Base-by-base conservation (phyloP, 495 filamentous ascomycete species). In the Annulohypoxylon nitens region DNA sequence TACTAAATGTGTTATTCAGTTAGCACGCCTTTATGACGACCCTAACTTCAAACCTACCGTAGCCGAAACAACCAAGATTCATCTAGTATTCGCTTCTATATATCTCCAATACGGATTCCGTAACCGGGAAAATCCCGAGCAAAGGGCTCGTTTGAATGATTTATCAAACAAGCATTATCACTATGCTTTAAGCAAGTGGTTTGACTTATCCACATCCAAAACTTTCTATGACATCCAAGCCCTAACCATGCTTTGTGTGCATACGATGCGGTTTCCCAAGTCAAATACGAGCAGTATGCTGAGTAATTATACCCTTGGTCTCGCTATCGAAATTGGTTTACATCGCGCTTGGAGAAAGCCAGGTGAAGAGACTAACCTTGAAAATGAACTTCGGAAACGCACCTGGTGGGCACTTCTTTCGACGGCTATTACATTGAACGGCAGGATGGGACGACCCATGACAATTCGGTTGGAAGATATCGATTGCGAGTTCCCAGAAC, bases 71-170 rank as follows among this genome's bases (percentile, higher is more conserved):
- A 91, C 93, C n/a, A 86, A 87, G 70, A 84, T 93, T 20, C 92
- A 94, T 79, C 92, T 93, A 87, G 84, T 94, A 55, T 90, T 94
- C 72, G 91, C 92, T 16, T 91, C 90, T 47, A 89, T 94, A 74
- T 90, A 89, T 72, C 93, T 90, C 61, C 93, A 95, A 73, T 90
- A 89, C 64, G 89, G 90, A 20, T 79, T 87, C 5, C 84, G 91
- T 0, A 92, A 93, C 66, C 81, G 84, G 20, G 84, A 90, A 71
- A 75, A 86, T 25, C 78, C 83, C 1, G 81, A 83, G 54, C 84
- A 89, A 54, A 83, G 85, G 57, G 77, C 81, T 5, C 81, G 85
- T 39, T 77, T 89, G n/a, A 89, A 89, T 58, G 80, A 86, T 12
- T 74, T 85, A 36, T 93, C 92, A 2, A 90, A 93, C 78, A 85